phyloP scores from a whole-genome alignment of 2,329 filamentous ascomycete species.

The Fusarium devonianum region DNA sequence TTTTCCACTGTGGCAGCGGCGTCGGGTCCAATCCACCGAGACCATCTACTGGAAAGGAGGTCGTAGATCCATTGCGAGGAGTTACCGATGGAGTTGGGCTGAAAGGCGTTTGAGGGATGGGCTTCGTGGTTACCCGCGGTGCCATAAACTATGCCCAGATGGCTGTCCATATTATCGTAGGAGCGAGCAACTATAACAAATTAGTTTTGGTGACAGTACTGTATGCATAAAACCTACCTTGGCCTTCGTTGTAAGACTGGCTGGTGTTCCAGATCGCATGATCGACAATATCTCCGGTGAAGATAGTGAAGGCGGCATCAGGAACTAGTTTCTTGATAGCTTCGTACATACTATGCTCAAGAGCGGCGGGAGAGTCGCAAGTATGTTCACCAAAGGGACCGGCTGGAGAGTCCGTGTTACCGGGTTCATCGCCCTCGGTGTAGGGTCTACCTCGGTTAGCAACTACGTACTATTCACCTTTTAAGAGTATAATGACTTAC shows the following conservation, averaged over 20 bases:
- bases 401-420: slow-evolving; percentile 57
- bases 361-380: slow-evolving; percentile 58
- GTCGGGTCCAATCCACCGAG: slow-evolving; percentile 53
- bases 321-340: slow-evolving; percentile 56
- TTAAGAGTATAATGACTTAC: slow-evolving; percentile 27
- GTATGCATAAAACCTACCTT: slow-evolving; percentile 37
- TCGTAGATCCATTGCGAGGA: slow-evolving; percentile 62
- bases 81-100: slow-evolving; percentile 49
- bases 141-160: slow-evolving; percentile 57
- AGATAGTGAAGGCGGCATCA: slow-evolving; percentile 61
- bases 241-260: slow-evolving; percentile 42
- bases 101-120: slow-evolving; percentile 60
- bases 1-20: slow-evolving; percentile 44
- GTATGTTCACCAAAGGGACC: slow-evolving; percentile 60
- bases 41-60: slow-evolving; percentile 55
- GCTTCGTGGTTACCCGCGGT: slow-evolving; percentile 66
- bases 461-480: background rate
- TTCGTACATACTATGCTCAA: slow-evolving; percentile 63
- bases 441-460: slow-evolving; percentile 49
- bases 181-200: slow-evolving; percentile 50
- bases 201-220: background rate
- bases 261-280: slow-evolving; percentile 59
- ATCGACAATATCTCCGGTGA: slow-evolving; percentile 66
- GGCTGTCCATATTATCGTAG: slow-evolving; percentile 55
- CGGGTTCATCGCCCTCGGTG: slow-evolving; percentile 55